Conservation (phyloP, 176 grass and related monocot genomes). For the Cenchrus americanus region DNA sequence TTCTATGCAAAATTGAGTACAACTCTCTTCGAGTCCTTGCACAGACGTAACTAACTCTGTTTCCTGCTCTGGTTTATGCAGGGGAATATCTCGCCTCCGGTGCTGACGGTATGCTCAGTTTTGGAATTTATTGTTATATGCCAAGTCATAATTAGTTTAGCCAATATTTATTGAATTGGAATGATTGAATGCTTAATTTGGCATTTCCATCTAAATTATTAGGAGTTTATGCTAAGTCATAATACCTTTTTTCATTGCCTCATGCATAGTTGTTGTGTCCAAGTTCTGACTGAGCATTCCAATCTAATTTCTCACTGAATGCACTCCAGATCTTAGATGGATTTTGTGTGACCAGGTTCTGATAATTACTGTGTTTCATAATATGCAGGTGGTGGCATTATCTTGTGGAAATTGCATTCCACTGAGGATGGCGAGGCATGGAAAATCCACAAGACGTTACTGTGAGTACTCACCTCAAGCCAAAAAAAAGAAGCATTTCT, state of each 20-base stretch:
- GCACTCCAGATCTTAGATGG: neutral
- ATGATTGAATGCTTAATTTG: neutral
- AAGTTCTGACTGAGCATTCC: neutral
- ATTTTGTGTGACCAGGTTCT: neutral
- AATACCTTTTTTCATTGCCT: neutral
- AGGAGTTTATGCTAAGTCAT: neutral
- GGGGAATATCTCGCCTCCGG: constrained; percentile 83
- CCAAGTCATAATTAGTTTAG: neutral
- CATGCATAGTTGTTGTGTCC: neutral
- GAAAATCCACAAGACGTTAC: constrained; percentile 80
- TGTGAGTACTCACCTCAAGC: constrained; percentile 47
- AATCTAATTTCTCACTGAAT: neutral
- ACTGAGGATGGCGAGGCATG: constrained; percentile 53
- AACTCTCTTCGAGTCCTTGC: neutral
- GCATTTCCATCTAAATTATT: neutral
- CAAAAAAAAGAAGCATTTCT: neutral
- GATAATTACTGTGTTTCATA: neutral
- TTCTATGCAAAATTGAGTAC: neutral
- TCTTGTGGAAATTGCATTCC: constrained; percentile 69
- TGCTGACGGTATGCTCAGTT: constrained; percentile 73
- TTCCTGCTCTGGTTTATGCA: constrained; percentile 33
- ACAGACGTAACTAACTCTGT: neutral
- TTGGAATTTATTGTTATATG: neutral
- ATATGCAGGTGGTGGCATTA: constrained; percentile 78
- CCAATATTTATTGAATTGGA: neutral